Evolutionary conservation across 2,329 filamentous ascomycete genomes (phyloP), one percentile per base, ranked within the genome.

Genomic region (Chaetothyriales sp.): DNA sequence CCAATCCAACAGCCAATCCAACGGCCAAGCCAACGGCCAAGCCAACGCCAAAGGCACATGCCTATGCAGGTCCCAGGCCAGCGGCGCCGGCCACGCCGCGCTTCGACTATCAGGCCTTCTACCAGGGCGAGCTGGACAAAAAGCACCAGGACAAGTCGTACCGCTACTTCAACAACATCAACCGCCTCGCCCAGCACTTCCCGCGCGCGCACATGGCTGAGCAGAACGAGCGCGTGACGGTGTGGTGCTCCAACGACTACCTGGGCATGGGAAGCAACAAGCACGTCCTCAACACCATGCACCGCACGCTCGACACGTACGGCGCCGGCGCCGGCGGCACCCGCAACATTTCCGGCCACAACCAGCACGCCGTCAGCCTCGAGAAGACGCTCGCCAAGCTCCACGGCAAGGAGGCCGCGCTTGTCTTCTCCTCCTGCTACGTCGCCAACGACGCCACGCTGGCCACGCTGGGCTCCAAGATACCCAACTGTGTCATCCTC

Each of bases 81-180:
- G 64, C 69, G 44, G 75, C 75, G 33, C 73, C 73, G 10, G 65
- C 69, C 37, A 63, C 69, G 20, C 65, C 68, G 54, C 86, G 82
- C 64, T 98, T 95, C 70, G 78, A 97, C 69, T 98, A 98, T 65
- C 82, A 95, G 63, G 79, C 69, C 46, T 98, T 95, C 70, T 98
- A 97, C 72, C 73, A 83, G 59, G 74, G 74, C 56, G 90, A 98
- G 69, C 72, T 98, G 61, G 88, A 95, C 63, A 97, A 95, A 80
- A 98, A 98, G 75, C 92, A 95, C 78, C 89, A 94, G 77, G 92
- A 98, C 77, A 97, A 95, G 75, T 95, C 89, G 49, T 98, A 98
- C 75, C 87, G 92, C 65, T 97, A 97, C 75, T 98, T 98, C 77
- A 98, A 98, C 78, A 98, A 98, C 76, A 98, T 98, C 81, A 98